Evolutionary conservation across 257 asterid species (phyloP), one percentile per base, ranked within the genome.

Genomic region (Forsythia viridissima): DNA sequence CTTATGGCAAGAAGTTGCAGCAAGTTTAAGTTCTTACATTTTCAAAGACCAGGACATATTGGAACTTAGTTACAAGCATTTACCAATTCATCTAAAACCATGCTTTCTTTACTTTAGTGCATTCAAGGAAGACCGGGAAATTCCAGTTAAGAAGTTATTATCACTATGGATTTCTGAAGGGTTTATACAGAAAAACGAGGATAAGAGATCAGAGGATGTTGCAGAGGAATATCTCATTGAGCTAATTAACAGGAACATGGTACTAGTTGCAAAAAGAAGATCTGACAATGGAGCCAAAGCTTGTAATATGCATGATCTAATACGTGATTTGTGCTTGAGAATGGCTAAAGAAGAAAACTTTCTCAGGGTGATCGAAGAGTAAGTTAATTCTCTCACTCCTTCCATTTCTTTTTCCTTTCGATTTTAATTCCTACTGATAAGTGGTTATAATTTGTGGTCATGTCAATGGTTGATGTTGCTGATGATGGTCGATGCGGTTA

Each of bases 11-110:
- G 41, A 74, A 18, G 77, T 78, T 16, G 71, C 52, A 16, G 38
- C 65, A 55, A 55, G 36, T 44, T 24, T 80, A 59, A 39, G 77
- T 40, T n/a, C 75, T 3, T 38, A 51, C 4, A 16, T 24, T 51
- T 51, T 3, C n/a, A 51, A 12, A 12, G 30, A 81, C 24, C 41
- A 41, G 77, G 70, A 41, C 2, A 43, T 72, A 16, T 4, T 77
- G 4, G 76, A 77, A 18, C 59, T 74, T 4, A 79, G 86, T 52
- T 83, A 79, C 70, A 70, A 39, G 16, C 78, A 76, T 73, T 76
- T 83, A 8, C 86, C 86, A 16, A 38, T 18, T 70, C 71, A 70
- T 72, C 51, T 78, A 52, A 78, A 40, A 52, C 61, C 42, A 18
- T 78, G 81, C 71, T 78, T 78, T 57, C 55, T 70, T 24, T 78